Evolutionary conservation across 495 filamentous ascomycete genomes (phyloP).

Genomic region (Hypomontagnella submonticulosa): DNA sequence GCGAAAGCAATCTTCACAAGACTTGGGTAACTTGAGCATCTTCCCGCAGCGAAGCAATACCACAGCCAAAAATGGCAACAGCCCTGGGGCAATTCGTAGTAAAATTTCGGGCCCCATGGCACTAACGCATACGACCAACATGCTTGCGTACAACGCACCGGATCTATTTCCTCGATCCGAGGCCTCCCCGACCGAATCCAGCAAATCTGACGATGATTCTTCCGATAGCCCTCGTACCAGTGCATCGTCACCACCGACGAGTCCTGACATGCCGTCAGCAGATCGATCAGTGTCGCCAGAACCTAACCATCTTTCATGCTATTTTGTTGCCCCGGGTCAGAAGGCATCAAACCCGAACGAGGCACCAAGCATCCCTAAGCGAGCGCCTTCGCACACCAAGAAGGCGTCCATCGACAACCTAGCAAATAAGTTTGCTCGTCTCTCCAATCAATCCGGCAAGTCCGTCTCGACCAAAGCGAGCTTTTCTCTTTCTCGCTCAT

Average conservation of each 20-base stretch:
- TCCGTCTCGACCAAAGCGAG: slow-evolving; percentile 58
- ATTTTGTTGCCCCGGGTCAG: slow-evolving; percentile 71
- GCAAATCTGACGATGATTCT: slow-evolving; percentile 64
- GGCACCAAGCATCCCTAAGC: slow-evolving; percentile 74
- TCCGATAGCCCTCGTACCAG: slow-evolving; percentile 70
- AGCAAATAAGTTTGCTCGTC: slow-evolving; percentile 69
- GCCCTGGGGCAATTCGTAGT: slow-evolving; percentile 55
- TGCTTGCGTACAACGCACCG: slow-evolving; percentile 93
- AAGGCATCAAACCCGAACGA: slow-evolving; percentile 55
- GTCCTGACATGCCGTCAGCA: slow-evolving; percentile 77
- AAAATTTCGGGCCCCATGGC: slow-evolving; percentile 90
- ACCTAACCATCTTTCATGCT: slow-evolving; percentile 82
- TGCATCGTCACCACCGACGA: slow-evolving; percentile 69
- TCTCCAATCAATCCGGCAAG: slow-evolving; percentile 60
- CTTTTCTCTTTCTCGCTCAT: slow-evolving; percentile 59
- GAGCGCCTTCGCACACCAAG: slow-evolving; percentile 87
- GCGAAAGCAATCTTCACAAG: slow-evolving; percentile 57
- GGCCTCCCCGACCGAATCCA: slow-evolving; percentile 66
- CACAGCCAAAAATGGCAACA: slow-evolving; percentile 48
- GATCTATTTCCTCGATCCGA: slow-evolving; percentile 69
- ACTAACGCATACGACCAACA: slow-evolving; percentile 93
- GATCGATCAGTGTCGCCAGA: slow-evolving; percentile 68
- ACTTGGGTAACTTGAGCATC: slow-evolving; percentile 47
- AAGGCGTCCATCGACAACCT: slow-evolving; percentile 63
- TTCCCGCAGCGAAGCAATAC: slow-evolving; percentile 60